Evolutionary conservation across 495 filamentous ascomycete species (phyloP).

Genomic region (Cudoniella acicularis): DNA sequence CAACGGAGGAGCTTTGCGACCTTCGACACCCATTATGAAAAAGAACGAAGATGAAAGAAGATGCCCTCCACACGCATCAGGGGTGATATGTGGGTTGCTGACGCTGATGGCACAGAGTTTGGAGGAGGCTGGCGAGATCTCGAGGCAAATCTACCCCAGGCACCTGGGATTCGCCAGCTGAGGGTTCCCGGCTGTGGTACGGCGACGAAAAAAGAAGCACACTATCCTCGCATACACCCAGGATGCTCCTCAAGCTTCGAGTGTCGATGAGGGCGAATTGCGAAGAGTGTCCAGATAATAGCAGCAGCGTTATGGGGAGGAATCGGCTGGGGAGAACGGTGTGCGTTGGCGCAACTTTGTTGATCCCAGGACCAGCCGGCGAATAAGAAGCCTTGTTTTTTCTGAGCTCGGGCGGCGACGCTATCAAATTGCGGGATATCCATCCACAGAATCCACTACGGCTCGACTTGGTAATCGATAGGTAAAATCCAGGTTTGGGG

Average conservation of each 20-base stretch:
- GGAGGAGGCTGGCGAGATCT: constrained; percentile 14
- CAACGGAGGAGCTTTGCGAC: constrained; percentile 58
- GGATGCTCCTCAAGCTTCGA: not conserved
- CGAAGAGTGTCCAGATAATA: not conserved
- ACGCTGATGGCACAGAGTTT: constrained; percentile 1
- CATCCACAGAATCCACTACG: too few species aligned
- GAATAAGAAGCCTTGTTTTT: not conserved
- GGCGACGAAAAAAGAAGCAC: not conserved
- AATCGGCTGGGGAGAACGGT: not conserved
- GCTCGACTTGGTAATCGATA: too few species aligned
- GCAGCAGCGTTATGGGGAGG: not conserved
- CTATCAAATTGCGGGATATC: not conserved
- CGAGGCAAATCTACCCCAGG: constrained; percentile 1
- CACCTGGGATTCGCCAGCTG: constrained; percentile 11
- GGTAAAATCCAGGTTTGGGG: too few species aligned
- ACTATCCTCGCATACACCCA: not conserved
- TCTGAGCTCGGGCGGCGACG: not conserved
- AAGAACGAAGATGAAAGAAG: constrained; percentile 11
- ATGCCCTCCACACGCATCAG: constrained; percentile 17
- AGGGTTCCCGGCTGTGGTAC: not conserved
- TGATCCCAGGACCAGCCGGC: not conserved
- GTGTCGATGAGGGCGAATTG: not conserved
- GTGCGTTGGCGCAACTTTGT: not conserved
- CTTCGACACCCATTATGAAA: constrained; percentile 63
- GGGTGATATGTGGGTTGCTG: constrained; percentile 7